A percentile compares a stretch with the other conserved stretches of the same genome.
Conservation (phyloP, 768 basidiomycete genomes). For the Guyanaporus albipodus region DNA sequence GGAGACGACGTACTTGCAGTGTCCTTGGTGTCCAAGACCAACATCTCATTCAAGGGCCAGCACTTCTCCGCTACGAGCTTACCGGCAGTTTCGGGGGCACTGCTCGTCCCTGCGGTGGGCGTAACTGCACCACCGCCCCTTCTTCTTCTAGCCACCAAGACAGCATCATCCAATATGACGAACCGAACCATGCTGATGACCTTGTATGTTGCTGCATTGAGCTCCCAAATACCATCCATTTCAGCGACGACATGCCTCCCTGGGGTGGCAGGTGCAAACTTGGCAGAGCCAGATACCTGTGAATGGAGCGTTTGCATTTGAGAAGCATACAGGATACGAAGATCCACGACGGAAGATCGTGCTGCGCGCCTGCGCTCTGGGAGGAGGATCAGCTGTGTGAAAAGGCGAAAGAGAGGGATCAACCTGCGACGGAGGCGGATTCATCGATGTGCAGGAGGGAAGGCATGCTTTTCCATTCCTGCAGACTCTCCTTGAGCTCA, state of each 20-base stretch:
- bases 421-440: constrained; percentile 59
- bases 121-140: constrained; percentile 39
- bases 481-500: constrained; percentile 89
- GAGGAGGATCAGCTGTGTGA: constrained; percentile 3
- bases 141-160: constrained; percentile 80
- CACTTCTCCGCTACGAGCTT: constrained; percentile 91
- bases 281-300: constrained; percentile 90
- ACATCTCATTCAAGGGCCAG: constrained; percentile 91
- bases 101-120: constrained; percentile 60
- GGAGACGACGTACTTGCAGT: constrained; percentile 65
- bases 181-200: constrained; percentile 83
- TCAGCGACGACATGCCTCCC: constrained; percentile 90
- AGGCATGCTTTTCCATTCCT: constrained; percentile 96
- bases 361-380: constrained; percentile 54
- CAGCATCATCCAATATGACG: constrained; percentile 86
- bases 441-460: constrained; percentile 89
- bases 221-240: constrained; percentile 72
- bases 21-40: constrained; percentile 95
- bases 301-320: constrained; percentile 91
- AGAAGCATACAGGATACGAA: constrained; percentile 88
- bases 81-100: constrained; percentile 52
- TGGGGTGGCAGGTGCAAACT: constrained; percentile 87
- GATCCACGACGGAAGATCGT: constrained; percentile 93
- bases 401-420: constrained; percentile 23
- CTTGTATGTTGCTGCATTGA: constrained; percentile 96